Conservation (phyloP, 805 yeast species). For the Candida hispaniensis region DNA sequence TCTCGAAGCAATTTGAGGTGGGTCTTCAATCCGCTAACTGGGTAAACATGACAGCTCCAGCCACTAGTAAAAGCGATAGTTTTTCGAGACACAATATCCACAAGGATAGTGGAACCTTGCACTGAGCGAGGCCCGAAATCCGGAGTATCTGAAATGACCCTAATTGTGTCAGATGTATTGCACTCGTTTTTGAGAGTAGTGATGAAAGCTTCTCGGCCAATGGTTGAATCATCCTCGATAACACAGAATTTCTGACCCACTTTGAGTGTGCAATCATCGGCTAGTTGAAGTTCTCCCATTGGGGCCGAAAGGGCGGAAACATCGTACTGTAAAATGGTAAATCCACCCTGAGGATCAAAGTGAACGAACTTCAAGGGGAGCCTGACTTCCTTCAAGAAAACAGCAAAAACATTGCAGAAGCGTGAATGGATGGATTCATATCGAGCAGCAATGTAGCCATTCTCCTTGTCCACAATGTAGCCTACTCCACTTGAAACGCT, state of each 20-base stretch:
- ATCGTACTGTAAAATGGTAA: conserved; percentile 8
- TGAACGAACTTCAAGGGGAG: conserved; percentile 24
- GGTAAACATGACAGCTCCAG: conserved; percentile 59
- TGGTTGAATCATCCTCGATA: too few relatives aligned
- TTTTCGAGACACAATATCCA: too few relatives aligned
- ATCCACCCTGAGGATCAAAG: conserved; percentile 5
- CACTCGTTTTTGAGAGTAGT: too few relatives aligned
- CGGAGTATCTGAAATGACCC: too few relatives aligned
- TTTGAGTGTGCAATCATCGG: too few relatives aligned
- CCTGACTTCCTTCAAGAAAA: conserved; percentile 37
- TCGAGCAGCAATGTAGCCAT: conserved; percentile 80
- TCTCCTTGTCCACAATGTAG: conserved; percentile 72
- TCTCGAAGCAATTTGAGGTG: conserved; percentile 43
- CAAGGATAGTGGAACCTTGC: too few relatives aligned
- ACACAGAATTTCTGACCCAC: too few relatives aligned
- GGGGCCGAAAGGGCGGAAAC: conserved; percentile 6
- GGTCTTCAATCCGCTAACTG: conserved; percentile 49
- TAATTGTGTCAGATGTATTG: too few relatives aligned
- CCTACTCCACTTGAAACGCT: too few relatives aligned
- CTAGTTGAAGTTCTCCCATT: conserved; percentile 2
- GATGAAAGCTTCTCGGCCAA: too few relatives aligned
- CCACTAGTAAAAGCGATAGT: conserved; percentile 70
- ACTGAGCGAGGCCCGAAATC: too few relatives aligned
- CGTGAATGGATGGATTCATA: conserved; percentile 1
- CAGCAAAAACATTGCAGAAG: conserved; percentile 7